A percentile compares a stretch with the other conserved stretches of the same genome.
Conservation (phyloP, 441 rosid genomes). For the Aleurites moluccanus region DNA sequence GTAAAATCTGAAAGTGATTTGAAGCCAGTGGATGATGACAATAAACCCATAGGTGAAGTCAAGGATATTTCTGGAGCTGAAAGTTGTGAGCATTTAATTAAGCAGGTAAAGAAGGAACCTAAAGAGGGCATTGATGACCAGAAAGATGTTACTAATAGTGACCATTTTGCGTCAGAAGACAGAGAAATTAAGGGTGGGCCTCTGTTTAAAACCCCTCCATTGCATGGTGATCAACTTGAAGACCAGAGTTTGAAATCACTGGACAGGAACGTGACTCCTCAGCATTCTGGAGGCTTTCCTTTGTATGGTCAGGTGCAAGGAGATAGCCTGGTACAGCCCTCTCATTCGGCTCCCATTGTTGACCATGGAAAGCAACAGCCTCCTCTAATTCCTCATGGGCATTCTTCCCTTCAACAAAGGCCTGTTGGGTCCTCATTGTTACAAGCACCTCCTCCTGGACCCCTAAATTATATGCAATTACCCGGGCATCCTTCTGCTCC, state of each 20-base stretch:
- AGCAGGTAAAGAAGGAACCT: slow-evolving; percentile 43
- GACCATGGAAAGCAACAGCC: slow-evolving; percentile 35
- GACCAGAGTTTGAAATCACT: slow-evolving; percentile 31
- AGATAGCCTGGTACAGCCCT: slow-evolving; percentile 23
- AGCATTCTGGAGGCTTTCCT: too few relatives aligned
- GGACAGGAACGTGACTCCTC: slow-evolving; percentile 27
- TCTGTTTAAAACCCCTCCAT: slow-evolving; percentile 23
- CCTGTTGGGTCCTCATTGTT: slow-evolving; percentile 43
- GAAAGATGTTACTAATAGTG: slow-evolving; percentile 33
- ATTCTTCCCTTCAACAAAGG: slow-evolving; percentile 43
- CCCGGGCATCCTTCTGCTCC: slow-evolving; percentile 40
- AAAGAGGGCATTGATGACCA: slow-evolving; percentile 27
- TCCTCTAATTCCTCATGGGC: slow-evolving; percentile 26
- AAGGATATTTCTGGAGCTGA: slow-evolving; percentile 30
- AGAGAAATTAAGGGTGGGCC: slow-evolving; percentile 33
- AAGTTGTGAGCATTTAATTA: slow-evolving; percentile 29
- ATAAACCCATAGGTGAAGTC: slow-evolving; percentile 29
- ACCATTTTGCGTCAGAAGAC: slow-evolving; percentile 26
- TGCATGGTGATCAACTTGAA: slow-evolving; percentile 33
- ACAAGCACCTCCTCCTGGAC: slow-evolving; percentile 43
- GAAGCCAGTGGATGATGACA: slow-evolving; percentile 28
- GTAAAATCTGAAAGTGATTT: too few relatives aligned
- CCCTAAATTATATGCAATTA: slow-evolving; percentile 33
- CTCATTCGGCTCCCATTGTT: slow-evolving; percentile 15
- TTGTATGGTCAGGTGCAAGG: slow-evolving; percentile 32